Base-by-base conservation (phyloP, 2,329 filamentous ascomycete species). In the Claviceps capensis region DNA sequence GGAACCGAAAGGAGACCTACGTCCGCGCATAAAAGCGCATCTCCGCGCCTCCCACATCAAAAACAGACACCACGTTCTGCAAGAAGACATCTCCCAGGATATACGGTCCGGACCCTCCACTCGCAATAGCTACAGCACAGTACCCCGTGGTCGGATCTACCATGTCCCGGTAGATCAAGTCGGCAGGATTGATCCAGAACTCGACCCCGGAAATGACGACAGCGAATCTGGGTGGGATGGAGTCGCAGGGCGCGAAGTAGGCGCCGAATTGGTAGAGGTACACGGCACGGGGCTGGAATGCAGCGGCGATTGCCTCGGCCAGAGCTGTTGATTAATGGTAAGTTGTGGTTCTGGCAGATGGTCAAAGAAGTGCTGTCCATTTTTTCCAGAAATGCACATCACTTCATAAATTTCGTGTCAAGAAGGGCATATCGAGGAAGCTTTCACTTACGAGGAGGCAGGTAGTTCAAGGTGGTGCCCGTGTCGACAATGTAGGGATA, bases 401-500 rank as follows among this genome's bases (percentile, higher is more conserved):
- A 34, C 9, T 34, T 34, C 9, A 34, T 34, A 8, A 11, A 11
- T 2, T 34, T 34, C 30, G 9, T 34, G 9, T 11, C 30, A 19
- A 42, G 17, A 41, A 41, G 16, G 8, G 3, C 30, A 11, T 34
- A 14, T 40, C 9, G 5, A 13, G 36, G 13, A 9, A 19, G 6
- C 36, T 22, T 17, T 11, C 23, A 63, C 70, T 65, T 58, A 75
- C 74, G 62, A 11, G 70, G 69, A 11, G 75, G 75, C 1, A 78
- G 61, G 54, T 75, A 73, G 55, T 71, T 72, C 59, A 76, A 67
- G 0, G 75, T 74, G 1, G 75, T 77, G 36, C 73, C 73, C 16
- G 71, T 76, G 61, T 78, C 75, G 48, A 78, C 64, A 49, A 78
- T 74, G 58, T 71, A 75, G 4, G 72, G 72, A 50, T 70, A 72